phyloP scores from a whole-genome alignment of 441 rosid genomes.

The Croton laevigatus region DNA sequence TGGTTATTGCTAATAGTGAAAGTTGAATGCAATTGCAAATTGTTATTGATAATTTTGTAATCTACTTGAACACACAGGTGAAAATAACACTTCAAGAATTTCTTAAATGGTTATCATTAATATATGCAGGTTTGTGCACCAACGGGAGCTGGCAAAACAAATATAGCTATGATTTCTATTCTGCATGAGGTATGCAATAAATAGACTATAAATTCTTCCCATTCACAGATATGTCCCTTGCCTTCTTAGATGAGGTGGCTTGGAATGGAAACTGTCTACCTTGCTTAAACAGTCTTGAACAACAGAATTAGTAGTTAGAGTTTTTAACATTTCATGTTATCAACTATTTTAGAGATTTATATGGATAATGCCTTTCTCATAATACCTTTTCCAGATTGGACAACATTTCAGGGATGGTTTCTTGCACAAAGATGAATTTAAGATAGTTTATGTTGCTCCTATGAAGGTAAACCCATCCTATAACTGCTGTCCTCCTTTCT shows the following conservation, averaged over 20 bases:
- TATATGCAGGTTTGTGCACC: slow-evolving; percentile 93
- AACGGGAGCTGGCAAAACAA: slow-evolving; percentile 98
- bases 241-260: background rate
- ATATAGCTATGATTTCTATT: slow-evolving; percentile 94
- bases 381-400: slow-evolving; percentile 56
- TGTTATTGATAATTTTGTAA: background rate
- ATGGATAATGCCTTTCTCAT: background rate
- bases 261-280: background rate
- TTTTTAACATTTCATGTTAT: background rate
- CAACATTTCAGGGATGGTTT: slow-evolving; percentile 96
- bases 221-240: background rate
- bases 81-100: slow-evolving; percentile 25
- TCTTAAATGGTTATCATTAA: slow-evolving; percentile 28
- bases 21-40: background rate
- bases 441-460: slow-evolving; percentile 98
- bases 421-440: slow-evolving; percentile 91
- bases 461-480: slow-evolving; percentile 65
- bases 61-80: slow-evolving; percentile 5
- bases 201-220: background rate
- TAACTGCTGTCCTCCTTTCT: background rate
- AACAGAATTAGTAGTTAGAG: slow-evolving; percentile 2
- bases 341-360: background rate
- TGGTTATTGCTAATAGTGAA: background rate
- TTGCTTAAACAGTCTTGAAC: background rate
- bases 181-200: slow-evolving; percentile 69